These are phyloP conservation scores for Candida pseudoviswanathii DNA, from an alignment of 1,139 yeast genomes.

Conservation along the genomic window DNA sequence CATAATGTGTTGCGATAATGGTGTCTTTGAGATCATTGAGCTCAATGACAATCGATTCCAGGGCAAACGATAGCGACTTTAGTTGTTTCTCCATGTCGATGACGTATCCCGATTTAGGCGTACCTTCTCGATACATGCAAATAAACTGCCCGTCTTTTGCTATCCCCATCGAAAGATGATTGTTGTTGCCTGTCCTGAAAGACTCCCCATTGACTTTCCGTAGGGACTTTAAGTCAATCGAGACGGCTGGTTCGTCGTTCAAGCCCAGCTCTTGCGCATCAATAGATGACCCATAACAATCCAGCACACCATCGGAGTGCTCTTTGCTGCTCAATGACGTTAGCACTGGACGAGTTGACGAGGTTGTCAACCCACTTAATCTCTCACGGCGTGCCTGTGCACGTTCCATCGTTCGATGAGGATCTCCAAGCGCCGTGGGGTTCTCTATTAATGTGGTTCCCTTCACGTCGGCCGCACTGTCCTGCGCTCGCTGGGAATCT, in stretches of 20 bases:
- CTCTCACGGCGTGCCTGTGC: conserved; percentile 6
- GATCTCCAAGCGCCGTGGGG: conserved; percentile 1
- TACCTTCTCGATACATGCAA: conserved; percentile 10
- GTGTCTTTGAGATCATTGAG: conserved; percentile 8
- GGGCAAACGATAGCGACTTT: conserved; percentile 12
- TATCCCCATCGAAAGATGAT: conserved; percentile 8
- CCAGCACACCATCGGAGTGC: conserved; percentile 7
- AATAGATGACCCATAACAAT: conserved; percentile 10
- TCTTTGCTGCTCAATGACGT: not conserved
- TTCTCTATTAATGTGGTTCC: not conserved
- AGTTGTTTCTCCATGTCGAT: conserved; percentile 14
- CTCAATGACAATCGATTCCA: conserved; percentile 12
- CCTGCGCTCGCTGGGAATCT: not conserved
- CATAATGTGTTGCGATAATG: conserved; percentile 15
- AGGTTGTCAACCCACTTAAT: conserved; percentile 2
- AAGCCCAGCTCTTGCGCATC: conserved; percentile 1
- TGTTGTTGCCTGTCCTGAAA: not conserved
- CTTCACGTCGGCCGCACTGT: too few species aligned
- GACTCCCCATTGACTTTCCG: conserved; percentile 3
- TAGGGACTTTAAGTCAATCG: conserved; percentile 8
- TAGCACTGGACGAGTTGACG: not conserved
- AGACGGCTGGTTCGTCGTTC: conserved; percentile 3
- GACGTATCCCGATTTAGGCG: conserved; percentile 10
- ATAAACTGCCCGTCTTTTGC: conserved; percentile 14
- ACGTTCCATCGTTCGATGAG: not conserved